These are phyloP conservation scores for Hirsutella minnesotensis DNA, from an alignment of 2,329 filamentous ascomycete species.

Conservation along the genomic window DNA sequence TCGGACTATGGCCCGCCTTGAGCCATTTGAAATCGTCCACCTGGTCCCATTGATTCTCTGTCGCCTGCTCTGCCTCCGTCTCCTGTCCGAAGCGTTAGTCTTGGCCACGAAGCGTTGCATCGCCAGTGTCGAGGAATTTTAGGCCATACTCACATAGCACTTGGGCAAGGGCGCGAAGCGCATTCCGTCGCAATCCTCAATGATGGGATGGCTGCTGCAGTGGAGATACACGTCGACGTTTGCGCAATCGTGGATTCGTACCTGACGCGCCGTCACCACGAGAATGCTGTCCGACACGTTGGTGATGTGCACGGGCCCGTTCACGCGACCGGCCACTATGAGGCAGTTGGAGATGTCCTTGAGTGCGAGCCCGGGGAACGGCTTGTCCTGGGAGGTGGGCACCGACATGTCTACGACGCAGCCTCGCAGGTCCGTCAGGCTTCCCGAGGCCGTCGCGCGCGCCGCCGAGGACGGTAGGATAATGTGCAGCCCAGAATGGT, in stretches of 20 bases:
- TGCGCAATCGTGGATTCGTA: constrained; percentile 79
- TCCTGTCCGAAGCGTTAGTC: constrained; percentile 8
- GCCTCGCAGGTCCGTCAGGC: constrained; percentile 53
- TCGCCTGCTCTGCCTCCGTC: constrained; percentile 16
- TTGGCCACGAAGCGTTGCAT: neutral
- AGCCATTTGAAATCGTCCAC: constrained; percentile 98
- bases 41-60: constrained; percentile 68
- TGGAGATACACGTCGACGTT: constrained; percentile 76
- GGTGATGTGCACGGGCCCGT: constrained; percentile 76
- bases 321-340: constrained; percentile 66
- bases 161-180: constrained; percentile 67
- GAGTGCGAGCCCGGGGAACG: constrained; percentile 58
- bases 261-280: constrained; percentile 72
- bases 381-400: constrained; percentile 40
- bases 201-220: constrained; percentile 77
- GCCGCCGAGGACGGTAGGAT: constrained; percentile 62
- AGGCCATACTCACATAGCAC: constrained; percentile 45
- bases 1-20: constrained; percentile 72
- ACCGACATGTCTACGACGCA: constrained; percentile 75
- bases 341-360: constrained; percentile 60
- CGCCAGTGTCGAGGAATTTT: neutral
- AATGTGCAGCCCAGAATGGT: constrained; percentile 60
- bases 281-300: constrained; percentile 59
- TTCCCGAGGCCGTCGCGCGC: constrained; percentile 60
- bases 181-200: constrained; percentile 74